These are phyloP conservation scores for Flueggea neowawraea DNA, from an alignment of 441 rosid species.

Conservation along the genomic window DNA sequence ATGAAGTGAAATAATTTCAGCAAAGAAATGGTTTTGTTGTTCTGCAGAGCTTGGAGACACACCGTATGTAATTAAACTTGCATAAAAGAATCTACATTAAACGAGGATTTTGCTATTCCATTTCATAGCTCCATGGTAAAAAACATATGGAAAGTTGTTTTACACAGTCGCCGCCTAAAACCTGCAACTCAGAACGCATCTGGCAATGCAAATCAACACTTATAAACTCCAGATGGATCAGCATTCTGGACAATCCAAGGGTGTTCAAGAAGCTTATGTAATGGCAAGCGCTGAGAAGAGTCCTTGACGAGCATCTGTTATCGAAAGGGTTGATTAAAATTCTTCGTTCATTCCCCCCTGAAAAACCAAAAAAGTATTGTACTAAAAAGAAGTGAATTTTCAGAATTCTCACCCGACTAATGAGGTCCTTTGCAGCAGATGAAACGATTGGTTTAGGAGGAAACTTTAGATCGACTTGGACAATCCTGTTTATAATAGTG, in stretches of 20 bases:
- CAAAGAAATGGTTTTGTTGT: conserved; percentile 6
- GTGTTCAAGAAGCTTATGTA: conserved; percentile 87
- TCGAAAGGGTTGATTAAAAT: no score
- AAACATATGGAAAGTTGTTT: no score
- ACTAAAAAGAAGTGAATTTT: no score
- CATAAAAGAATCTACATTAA: no score
- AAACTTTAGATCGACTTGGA: conserved; percentile 95
- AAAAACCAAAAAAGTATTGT: neutral
- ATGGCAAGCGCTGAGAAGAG: conserved; percentile 64
- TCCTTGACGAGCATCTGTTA: conserved; percentile 94
- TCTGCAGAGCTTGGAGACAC: conserved; percentile 14
- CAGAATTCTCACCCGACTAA: conserved; percentile 59
- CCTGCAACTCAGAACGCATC: no score
- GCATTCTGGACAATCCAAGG: conserved; percentile 96
- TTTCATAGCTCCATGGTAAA: no score
- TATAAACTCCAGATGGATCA: conserved; percentile 84
- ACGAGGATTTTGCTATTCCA: no score
- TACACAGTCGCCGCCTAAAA: no score
- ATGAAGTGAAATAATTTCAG: conserved; percentile 6
- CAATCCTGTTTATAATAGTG: conserved; percentile 48
- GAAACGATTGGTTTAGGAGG: conserved; percentile 85
- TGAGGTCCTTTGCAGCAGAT: conserved; percentile 83
- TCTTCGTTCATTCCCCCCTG: no score
- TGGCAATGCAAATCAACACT: conserved; percentile 25
- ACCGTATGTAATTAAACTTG: no score